A percentile compares a stretch with the other conserved stretches of the same genome.
These are phyloP conservation scores for Schizochytrium sp. DNA, from an alignment of 108 stramenopile genomes.

Conservation along the genomic window DNA sequence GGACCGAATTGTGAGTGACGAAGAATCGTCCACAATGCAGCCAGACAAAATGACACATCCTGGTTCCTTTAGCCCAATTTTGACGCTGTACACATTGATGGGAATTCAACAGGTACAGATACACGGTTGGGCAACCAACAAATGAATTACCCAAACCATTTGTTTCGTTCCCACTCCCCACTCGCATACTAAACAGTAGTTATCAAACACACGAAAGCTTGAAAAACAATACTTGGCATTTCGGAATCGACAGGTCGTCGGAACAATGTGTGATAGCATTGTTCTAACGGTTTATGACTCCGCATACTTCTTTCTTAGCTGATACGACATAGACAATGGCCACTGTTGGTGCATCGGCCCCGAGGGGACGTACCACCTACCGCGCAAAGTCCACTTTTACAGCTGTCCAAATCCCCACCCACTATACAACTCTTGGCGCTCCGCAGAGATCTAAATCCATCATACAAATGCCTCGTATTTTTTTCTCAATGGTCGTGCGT, in stretches of 20 bases:
- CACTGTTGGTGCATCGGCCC: constrained; percentile 21
- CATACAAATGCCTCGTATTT: constrained; percentile 60
- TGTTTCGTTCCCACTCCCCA: background rate
- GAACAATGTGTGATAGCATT: background rate
- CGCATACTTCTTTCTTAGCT: constrained; percentile 6
- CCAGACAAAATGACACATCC: constrained; percentile 42
- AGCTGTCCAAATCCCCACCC: background rate
- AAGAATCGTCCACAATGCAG: background rate
- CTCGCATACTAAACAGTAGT: background rate
- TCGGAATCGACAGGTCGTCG: constrained; percentile 51
- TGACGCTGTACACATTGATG: constrained; percentile 40
- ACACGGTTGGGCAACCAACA: constrained; percentile 41
- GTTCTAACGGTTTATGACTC: constrained; percentile 28
- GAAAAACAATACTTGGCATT: background rate
- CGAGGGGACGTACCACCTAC: constrained; percentile 9
- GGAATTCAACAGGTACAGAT: constrained; percentile 43
- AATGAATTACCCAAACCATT: background rate
- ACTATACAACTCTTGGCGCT: background rate
- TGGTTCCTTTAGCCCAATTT: constrained; percentile 54
- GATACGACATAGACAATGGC: background rate
- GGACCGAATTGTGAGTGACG: background rate
- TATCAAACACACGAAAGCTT: background rate
- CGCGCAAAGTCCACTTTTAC: constrained; percentile 24
- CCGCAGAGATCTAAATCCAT: background rate
- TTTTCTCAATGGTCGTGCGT: constrained; percentile 45